A percentile compares a stretch with the other conserved stretches of the same genome.
Conservation (phyloP, 2,329 filamentous ascomycete species). For the Coleophoma eucalyptorum region DNA sequence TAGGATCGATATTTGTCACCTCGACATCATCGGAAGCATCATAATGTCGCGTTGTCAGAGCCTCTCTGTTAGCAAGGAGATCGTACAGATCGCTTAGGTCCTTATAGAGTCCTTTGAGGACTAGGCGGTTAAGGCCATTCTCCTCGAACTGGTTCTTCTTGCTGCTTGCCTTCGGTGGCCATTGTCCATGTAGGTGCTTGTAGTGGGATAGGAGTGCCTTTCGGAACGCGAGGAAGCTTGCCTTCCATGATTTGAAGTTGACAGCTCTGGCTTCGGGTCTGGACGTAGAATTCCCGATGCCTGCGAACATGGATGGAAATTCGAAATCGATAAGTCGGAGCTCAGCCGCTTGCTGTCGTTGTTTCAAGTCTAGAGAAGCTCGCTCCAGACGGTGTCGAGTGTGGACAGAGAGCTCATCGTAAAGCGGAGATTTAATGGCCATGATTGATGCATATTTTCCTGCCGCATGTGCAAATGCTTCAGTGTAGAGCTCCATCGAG, state of each 20-base stretch:
- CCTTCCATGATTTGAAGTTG: constrained; percentile 80
- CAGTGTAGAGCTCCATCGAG: constrained; percentile 78
- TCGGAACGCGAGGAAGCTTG: constrained; percentile 70
- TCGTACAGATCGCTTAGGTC: constrained; percentile 89
- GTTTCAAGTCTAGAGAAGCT: constrained; percentile 74
- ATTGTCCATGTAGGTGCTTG: constrained; percentile 62
- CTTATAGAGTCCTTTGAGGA: constrained; percentile 76
- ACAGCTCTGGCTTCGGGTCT: constrained; percentile 72
- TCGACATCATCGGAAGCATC: constrained; percentile 51
- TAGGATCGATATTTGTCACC: constrained; percentile 51
- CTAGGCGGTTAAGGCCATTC: constrained; percentile 79
- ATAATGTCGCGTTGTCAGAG: constrained; percentile 73
- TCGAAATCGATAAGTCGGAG: constrained; percentile 81
- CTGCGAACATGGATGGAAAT: constrained; percentile 85
- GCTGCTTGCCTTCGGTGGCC: constrained; percentile 87
- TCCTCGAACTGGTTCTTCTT: constrained; percentile 91
- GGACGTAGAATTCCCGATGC: constrained; percentile 80
- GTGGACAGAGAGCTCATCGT: constrained; percentile 61
- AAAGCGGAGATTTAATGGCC: constrained; percentile 64
- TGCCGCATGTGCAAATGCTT: constrained; percentile 86
- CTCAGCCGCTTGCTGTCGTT: constrained; percentile 67
- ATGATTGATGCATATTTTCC: constrained; percentile 79
- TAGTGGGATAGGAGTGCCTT: constrained; percentile 60
- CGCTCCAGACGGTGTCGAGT: constrained; percentile 80
- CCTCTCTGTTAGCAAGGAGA: constrained; percentile 74